Percentiles rank a stretch among this genome's conserved stretches.
These are phyloP conservation scores for Chaetoscypha palmicola DNA, from an alignment of 2,329 filamentous ascomycete species.

Conservation along the genomic window DNA sequence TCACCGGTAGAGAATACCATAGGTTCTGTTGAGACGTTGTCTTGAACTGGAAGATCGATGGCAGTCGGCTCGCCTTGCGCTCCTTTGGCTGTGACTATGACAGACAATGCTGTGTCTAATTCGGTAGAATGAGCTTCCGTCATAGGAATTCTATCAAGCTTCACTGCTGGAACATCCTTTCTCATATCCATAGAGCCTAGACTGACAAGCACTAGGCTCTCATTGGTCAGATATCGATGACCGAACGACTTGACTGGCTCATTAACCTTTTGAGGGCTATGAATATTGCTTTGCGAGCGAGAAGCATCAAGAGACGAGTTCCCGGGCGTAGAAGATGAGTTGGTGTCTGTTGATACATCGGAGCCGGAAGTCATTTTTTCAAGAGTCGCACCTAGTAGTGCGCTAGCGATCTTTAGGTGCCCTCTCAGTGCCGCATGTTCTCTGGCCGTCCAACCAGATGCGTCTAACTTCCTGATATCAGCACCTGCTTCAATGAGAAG, in stretches of 20 bases:
- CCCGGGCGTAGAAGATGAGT: constrained; percentile 40
- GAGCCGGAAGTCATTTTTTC: constrained; percentile 26
- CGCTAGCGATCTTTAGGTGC: constrained; percentile 71
- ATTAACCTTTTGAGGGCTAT: constrained; percentile 44
- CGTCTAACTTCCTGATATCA: constrained; percentile 66
- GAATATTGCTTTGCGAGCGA: constrained; percentile 38
- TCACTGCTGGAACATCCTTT: constrained; percentile 73
- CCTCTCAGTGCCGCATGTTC: constrained; percentile 90
- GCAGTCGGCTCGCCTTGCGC: constrained; percentile 81
- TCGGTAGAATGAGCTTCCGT: constrained; percentile 85
- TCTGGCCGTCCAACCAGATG: constrained; percentile 87
- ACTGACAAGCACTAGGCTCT: constrained; percentile 86
- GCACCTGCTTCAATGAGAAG: constrained; percentile 73
- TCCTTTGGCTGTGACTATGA: constrained; percentile 81
- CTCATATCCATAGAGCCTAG: constrained; percentile 92
- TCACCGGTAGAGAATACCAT: constrained; percentile 82
- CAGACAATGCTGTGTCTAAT: constrained; percentile 85
- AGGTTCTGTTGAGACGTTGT: constrained; percentile 88
- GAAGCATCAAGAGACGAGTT: constrained; percentile 55
- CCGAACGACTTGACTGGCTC: constrained; percentile 93
- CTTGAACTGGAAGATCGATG: constrained; percentile 87
- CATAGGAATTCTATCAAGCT: constrained; percentile 80
- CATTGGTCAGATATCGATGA: constrained; percentile 84
- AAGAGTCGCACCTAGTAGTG: constrained; percentile 44
- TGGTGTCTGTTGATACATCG: constrained; percentile 25